phyloP scores from a whole-genome alignment of 2,329 filamentous ascomycete species.

The Esteya vermicola region DNA sequence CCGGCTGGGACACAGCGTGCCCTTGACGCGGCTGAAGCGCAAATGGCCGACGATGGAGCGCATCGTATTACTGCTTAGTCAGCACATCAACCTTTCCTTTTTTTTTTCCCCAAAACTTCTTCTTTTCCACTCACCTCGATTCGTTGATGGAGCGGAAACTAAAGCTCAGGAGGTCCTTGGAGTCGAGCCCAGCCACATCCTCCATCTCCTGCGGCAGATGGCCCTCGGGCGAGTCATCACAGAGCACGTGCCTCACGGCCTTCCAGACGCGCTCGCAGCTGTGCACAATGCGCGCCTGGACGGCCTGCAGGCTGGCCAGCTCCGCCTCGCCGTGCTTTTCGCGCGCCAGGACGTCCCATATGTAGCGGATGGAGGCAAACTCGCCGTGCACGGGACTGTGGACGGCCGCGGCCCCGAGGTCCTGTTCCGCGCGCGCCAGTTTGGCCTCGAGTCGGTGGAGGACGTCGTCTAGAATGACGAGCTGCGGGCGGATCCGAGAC shows the following conservation, averaged over 20 bases:
- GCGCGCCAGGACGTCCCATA: slow-evolving; percentile 35
- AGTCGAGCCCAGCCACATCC: slow-evolving; percentile 55
- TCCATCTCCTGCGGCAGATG: slow-evolving; percentile 66
- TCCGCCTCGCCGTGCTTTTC: slow-evolving; percentile 20
- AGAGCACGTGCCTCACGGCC: slow-evolving; percentile 63
- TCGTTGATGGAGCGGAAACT: slow-evolving; percentile 94
- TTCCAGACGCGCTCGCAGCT: slow-evolving; percentile 61
- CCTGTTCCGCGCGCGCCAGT: slow-evolving; percentile 43
- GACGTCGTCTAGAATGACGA: slow-evolving; percentile 41
- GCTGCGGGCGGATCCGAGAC: slow-evolving; percentile 21
- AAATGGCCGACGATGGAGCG: slow-evolving; percentile 43
- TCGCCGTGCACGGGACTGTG: slow-evolving; percentile 55
- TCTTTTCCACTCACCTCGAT: slow-evolving; percentile 47
- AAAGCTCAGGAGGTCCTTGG: slow-evolving; percentile 85
- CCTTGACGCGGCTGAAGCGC: slow-evolving; percentile 28
- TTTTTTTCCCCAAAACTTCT: neutral
- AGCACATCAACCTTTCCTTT: neutral
- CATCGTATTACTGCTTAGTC: slow-evolving; percentile 50
- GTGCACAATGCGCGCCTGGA: slow-evolving; percentile 42
- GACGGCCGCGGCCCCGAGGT: slow-evolving; percentile 53
- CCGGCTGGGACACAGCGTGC: slow-evolving; percentile 31
- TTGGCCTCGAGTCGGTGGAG: slow-evolving; percentile 50
- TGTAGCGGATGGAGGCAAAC: slow-evolving; percentile 50
- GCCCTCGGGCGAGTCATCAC: slow-evolving; percentile 89
- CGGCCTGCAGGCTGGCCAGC: slow-evolving; percentile 18